Conservation (phyloP, 2,329 filamentous ascomycete genomes). For the Plectosphaerella sp. region DNA sequence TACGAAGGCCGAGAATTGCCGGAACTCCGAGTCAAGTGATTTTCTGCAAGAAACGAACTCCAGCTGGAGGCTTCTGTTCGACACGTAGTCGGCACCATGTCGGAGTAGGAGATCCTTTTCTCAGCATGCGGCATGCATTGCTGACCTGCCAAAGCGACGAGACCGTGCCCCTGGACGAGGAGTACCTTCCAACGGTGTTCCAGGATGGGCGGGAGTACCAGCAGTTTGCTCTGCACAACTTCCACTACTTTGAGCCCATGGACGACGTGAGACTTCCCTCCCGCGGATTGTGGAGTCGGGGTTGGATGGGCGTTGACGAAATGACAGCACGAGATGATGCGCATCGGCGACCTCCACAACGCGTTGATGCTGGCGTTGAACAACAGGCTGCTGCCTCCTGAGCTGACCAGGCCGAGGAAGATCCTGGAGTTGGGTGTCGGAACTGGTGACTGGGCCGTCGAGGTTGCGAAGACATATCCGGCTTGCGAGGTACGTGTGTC, state of each 20-base stretch:
- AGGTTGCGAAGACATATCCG: conserved; percentile 61
- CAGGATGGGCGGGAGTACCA: conserved; percentile 64
- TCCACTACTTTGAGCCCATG: conserved; percentile 62
- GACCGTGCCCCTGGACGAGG: conserved; percentile 51
- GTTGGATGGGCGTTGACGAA: background rate
- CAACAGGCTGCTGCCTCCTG: conserved; percentile 65
- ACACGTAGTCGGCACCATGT: conserved; percentile 2
- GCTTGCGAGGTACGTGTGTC: conserved; percentile 53
- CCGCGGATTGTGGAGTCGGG: background rate
- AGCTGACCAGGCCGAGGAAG: conserved; percentile 49
- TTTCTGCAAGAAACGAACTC: no score
- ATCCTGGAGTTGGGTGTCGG: conserved; percentile 73
- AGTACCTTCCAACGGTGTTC: conserved; percentile 53
- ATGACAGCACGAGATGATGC: conserved; percentile 60
- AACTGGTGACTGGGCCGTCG: conserved; percentile 65
- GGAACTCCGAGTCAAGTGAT: background rate
- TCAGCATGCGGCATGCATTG: conserved; percentile 1
- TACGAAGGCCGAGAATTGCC: background rate
- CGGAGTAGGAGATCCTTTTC: conserved; percentile 7
- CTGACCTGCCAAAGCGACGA: conserved; percentile 36
- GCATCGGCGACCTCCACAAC: conserved; percentile 58
- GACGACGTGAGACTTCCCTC: conserved; percentile 57
- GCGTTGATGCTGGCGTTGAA: conserved; percentile 63
- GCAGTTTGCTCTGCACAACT: conserved; percentile 59
- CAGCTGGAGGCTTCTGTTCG: no score